Conservation (phyloP, 2,329 filamentous ascomycete genomes). For the Byssochlamys sp. region DNA sequence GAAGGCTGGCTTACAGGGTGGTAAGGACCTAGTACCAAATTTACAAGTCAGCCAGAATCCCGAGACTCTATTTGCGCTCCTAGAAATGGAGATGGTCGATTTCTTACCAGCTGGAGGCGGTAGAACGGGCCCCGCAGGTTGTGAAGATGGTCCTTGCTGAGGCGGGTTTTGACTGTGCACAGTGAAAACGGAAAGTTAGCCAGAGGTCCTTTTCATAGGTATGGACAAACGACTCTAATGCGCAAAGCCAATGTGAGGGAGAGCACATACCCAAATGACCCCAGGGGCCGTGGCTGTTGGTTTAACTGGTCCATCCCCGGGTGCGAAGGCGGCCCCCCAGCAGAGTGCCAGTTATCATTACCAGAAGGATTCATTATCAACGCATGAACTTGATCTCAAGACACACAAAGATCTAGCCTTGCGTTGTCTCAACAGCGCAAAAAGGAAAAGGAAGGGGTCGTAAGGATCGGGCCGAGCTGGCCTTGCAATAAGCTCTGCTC, state of each 20-base stretch:
- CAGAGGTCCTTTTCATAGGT: background rate
- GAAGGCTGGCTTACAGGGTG: constrained; percentile 33
- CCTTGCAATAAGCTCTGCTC: background rate
- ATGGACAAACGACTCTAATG: background rate
- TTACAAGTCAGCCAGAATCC: constrained; percentile 10
- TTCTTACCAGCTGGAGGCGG: constrained; percentile 32
- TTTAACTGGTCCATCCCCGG: constrained; percentile 34
- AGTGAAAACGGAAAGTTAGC: constrained; percentile 6
- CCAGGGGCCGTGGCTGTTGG: constrained; percentile 34
- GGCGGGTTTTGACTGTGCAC: constrained; percentile 28
- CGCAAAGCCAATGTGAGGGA: background rate
- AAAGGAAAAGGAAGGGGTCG: background rate
- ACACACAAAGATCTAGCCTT: background rate
- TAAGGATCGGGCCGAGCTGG: background rate
- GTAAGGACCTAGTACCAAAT: constrained; percentile 25
- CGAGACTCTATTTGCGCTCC: background rate
- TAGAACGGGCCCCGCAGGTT: constrained; percentile 29
- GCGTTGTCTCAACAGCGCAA: background rate
- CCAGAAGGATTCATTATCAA: constrained; percentile 32
- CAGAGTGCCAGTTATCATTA: constrained; percentile 35
- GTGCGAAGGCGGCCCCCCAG: constrained; percentile 31
- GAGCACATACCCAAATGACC: constrained; percentile 34
- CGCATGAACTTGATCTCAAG: constrained; percentile 12
- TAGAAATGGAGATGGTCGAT: background rate
- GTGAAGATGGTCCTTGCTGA: constrained; percentile 30